Evolutionary conservation across 108 stramenopile genomes (phyloP).

Genomic region (Fistulifera pelliculosa): DNA sequence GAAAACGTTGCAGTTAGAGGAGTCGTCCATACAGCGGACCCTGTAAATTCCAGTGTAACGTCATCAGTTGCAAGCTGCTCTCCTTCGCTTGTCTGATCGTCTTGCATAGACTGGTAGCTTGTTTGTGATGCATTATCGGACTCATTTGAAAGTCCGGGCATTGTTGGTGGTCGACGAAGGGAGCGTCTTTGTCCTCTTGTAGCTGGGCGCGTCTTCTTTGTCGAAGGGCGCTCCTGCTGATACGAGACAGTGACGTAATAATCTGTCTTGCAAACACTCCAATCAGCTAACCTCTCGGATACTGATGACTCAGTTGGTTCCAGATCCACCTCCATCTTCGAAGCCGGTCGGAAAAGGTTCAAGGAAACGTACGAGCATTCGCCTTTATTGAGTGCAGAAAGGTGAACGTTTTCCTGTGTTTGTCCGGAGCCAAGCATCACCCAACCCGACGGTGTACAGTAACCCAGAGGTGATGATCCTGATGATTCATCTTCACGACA

Average conservation of each 20-base stretch:
- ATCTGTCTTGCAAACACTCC: slow-evolving; percentile 28
- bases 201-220: slow-evolving; percentile 4
- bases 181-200: slow-evolving; percentile 3
- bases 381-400: slow-evolving; percentile 2
- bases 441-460: slow-evolving; percentile 57
- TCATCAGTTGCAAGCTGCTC: slow-evolving; percentile 25
- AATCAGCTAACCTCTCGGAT: not conserved
- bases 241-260: slow-evolving; percentile 35
- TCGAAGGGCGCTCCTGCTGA: slow-evolving; percentile 13
- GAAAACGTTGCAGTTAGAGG: slow-evolving; percentile 48
- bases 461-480: slow-evolving; percentile 15
- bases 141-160: not conserved
- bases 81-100: slow-evolving; percentile 12
- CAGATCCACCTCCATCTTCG: slow-evolving; percentile 4
- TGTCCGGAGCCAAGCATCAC: slow-evolving; percentile 15
- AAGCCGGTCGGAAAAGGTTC: slow-evolving; percentile 55
- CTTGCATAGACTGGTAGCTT: slow-evolving; percentile 5
- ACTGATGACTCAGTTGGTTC: not conserved
- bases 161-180: not conserved
- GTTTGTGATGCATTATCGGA: not conserved
- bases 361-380: slow-evolving; percentile 33
- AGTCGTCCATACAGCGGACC: slow-evolving; percentile 44
- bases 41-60: slow-evolving; percentile 42
- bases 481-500: not conserved
- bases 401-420: not conserved